These are phyloP conservation scores for Aegle marmelos DNA, from an alignment of 345 rosid species.

Conservation along the genomic window DNA sequence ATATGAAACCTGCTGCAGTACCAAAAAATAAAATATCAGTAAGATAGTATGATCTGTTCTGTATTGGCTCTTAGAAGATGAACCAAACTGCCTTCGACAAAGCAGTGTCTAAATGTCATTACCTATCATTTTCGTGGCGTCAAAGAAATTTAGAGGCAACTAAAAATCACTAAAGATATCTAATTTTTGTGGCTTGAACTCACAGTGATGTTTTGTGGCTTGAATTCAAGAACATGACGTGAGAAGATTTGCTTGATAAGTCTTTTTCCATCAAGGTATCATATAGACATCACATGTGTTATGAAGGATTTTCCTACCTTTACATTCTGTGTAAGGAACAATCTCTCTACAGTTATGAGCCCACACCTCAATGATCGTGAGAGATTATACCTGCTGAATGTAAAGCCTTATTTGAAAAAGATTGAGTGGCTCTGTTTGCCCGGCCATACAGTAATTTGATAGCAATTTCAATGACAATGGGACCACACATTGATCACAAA, in stretches of 20 bases:
- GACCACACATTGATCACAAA: neutral
- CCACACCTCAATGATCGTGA: too few species aligned
- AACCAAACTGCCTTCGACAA: neutral
- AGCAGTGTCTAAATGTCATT: neutral
- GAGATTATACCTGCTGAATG: too few species aligned
- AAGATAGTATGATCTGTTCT: too few species aligned
- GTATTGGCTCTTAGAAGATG: too few species aligned
- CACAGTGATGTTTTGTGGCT: slow-evolving; percentile 4
- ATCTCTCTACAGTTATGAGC: too few species aligned
- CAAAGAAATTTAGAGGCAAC: neutral
- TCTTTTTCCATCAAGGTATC: slow-evolving; percentile 8
- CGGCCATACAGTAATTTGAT: too few species aligned
- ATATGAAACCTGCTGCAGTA: too few species aligned
- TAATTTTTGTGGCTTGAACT: slow-evolving; percentile 13
- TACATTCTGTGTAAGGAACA: too few species aligned
- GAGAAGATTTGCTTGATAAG: slow-evolving; percentile 2
- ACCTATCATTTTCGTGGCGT: neutral
- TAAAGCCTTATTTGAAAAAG: slow-evolving; percentile 8
- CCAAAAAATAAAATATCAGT: too few species aligned
- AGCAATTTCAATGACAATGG: too few species aligned
- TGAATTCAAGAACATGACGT: neutral
- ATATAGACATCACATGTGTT: neutral
- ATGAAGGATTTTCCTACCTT: too few species aligned
- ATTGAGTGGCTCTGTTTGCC: neutral
- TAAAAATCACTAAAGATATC: neutral